These are phyloP conservation scores for Penicillium capsulatum DNA, from an alignment of 2,329 filamentous ascomycete genomes.

Conservation along the genomic window DNA sequence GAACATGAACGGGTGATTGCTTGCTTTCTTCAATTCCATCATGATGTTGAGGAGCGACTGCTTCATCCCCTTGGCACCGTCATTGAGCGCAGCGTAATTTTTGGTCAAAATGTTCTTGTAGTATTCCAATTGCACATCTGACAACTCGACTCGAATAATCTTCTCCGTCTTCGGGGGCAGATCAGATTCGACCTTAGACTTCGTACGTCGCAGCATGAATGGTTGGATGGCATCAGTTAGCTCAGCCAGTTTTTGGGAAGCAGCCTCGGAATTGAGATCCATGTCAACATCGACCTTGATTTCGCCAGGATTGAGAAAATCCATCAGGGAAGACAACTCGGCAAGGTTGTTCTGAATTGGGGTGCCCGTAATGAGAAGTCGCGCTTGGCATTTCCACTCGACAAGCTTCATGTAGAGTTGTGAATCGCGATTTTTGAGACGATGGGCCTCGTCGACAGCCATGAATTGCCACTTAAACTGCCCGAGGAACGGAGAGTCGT, in stretches of 20 bases:
- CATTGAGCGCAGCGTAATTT: constrained; percentile 91
- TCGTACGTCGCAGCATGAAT: constrained; percentile 91
- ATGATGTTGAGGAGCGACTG: constrained; percentile 96
- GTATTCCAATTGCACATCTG: constrained; percentile 93
- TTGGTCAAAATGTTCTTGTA: constrained; percentile 98
- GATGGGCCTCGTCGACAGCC: constrained; percentile 93
- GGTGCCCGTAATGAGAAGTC: constrained; percentile 91
- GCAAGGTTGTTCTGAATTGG: constrained; percentile 96
- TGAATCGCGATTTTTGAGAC: constrained; percentile 92
- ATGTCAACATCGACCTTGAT: constrained; percentile 88
- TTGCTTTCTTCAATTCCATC: constrained; percentile 99
- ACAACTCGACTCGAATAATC: constrained; percentile 95
- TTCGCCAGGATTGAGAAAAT: constrained; percentile 95
- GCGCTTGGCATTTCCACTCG: constrained; percentile 81
- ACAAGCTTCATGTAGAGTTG: constrained; percentile 83
- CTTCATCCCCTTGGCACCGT: constrained; percentile 85
- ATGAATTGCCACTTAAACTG: constrained; percentile 97
- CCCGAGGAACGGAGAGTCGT: constrained; percentile 76
- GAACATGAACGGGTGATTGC: constrained; percentile 98
- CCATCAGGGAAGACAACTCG: constrained; percentile 85
- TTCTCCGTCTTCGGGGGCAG: constrained; percentile 96
- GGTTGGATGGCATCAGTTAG: constrained; percentile 84
- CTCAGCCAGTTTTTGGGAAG: constrained; percentile 79
- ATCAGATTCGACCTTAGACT: constrained; percentile 95
- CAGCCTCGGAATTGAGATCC: constrained; percentile 74